Percentiles rank a stretch among this genome's conserved stretches.
phyloP scores from a whole-genome alignment of 2,329 filamentous ascomycete species.

The Colletotrichum trifolii region DNA sequence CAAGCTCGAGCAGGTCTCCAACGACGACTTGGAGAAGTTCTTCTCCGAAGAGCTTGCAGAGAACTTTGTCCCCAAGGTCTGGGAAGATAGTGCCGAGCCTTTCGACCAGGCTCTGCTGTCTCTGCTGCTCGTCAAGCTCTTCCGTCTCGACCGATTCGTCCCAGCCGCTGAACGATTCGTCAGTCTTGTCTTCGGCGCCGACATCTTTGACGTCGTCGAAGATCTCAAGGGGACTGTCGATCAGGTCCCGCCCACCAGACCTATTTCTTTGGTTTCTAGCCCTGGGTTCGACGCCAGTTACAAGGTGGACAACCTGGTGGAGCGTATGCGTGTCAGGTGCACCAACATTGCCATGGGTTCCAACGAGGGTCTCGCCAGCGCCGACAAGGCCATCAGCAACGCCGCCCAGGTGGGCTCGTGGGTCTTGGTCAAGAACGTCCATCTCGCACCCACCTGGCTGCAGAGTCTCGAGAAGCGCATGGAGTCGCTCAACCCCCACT shows the following conservation, averaged over 20 bases:
- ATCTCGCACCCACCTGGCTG: conserved; percentile 94
- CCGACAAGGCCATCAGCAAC: conserved; percentile 94
- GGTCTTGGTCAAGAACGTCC: conserved; percentile 99
- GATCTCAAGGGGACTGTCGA: conserved; percentile 87
- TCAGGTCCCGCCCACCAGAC: conserved; percentile 84
- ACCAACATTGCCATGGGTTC: conserved; percentile 99
- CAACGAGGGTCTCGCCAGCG: conserved; percentile 89
- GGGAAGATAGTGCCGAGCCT: conserved; percentile 71
- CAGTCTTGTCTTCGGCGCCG: conserved; percentile 82
- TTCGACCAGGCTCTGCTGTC: conserved; percentile 83
- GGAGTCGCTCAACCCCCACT: conserved; percentile 92
- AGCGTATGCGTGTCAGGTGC: conserved; percentile 83
- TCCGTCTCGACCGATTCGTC: conserved; percentile 94
- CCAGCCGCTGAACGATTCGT: conserved; percentile 94
- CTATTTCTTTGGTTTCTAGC: conserved; percentile 92
- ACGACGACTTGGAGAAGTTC: conserved; percentile 82
- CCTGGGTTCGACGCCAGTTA: conserved; percentile 98
- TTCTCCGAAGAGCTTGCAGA: conserved; percentile 88
- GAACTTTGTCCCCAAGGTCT: conserved; percentile 80
- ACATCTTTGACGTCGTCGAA: conserved; percentile 84
- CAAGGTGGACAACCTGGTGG: conserved; percentile 96
- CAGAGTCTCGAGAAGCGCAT: conserved; percentile 97
- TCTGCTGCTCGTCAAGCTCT: conserved; percentile 92
- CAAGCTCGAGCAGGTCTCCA: conserved; percentile 70
- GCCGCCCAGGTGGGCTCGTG: conserved; percentile 92